A percentile compares a stretch with the other conserved stretches of the same genome.
These are phyloP conservation scores for Hypomyces rosellus DNA, from an alignment of 2,329 filamentous ascomycete species.

Conservation along the genomic window DNA sequence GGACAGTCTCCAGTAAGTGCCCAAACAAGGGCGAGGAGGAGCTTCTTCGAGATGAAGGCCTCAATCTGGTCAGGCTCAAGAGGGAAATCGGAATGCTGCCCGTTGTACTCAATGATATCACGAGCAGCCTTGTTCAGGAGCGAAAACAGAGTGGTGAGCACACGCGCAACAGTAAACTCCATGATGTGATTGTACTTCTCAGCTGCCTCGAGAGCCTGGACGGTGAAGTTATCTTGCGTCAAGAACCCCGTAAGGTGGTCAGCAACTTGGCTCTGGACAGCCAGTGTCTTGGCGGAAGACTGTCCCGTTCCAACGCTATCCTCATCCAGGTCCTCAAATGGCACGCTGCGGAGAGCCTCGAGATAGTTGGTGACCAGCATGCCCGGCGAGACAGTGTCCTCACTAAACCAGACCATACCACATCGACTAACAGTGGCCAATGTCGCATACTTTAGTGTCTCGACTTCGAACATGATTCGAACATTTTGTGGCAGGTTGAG, in stretches of 20 bases:
- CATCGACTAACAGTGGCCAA: slow-evolving; percentile 98
- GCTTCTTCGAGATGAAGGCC: slow-evolving; percentile 84
- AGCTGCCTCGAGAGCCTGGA: slow-evolving; percentile 69
- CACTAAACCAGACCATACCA: slow-evolving; percentile 99
- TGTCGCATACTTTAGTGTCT: slow-evolving; percentile 94
- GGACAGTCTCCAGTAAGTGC: slow-evolving; percentile 94
- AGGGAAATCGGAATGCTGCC: slow-evolving; percentile 89
- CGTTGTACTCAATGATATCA: slow-evolving; percentile 91
- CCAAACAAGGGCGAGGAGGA: slow-evolving; percentile 90
- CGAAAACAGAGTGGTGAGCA: slow-evolving; percentile 89
- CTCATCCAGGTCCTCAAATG: slow-evolving; percentile 94
- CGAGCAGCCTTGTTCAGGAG: slow-evolving; percentile 90
- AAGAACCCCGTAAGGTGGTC: slow-evolving; percentile 71
- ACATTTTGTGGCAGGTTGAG: slow-evolving; percentile 91
- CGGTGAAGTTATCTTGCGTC: slow-evolving; percentile 72
- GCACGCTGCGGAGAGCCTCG: slow-evolving; percentile 69
- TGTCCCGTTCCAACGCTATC: slow-evolving; percentile 73
- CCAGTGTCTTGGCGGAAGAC: slow-evolving; percentile 69
- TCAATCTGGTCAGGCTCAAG: slow-evolving; percentile 87
- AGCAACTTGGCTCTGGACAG: slow-evolving; percentile 72
- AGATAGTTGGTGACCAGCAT: slow-evolving; percentile 96
- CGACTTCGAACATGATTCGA: slow-evolving; percentile 99
- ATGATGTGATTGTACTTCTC: slow-evolving; percentile 89
- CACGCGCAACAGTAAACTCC: slow-evolving; percentile 90
- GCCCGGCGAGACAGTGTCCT: slow-evolving; percentile 85